phyloP scores from a whole-genome alignment of 1,284 basidiomycete genomes.

The Cystobasidium sp. region DNA sequence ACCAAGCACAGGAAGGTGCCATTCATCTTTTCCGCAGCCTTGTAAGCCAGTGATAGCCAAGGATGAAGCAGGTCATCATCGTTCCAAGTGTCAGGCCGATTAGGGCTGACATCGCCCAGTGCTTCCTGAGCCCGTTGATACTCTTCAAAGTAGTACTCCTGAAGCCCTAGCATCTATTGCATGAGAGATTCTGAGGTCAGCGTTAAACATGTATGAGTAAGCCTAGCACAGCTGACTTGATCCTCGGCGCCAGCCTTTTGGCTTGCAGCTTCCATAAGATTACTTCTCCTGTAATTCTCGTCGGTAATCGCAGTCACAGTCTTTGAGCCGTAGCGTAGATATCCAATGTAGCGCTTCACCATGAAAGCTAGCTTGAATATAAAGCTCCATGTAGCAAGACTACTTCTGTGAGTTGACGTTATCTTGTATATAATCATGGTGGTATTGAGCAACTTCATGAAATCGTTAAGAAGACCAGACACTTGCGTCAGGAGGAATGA shows the following conservation, averaged over 20 bases:
- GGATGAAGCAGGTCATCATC: background rate
- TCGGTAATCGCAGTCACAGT: conserved; percentile 13
- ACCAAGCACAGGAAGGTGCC: conserved; percentile 3
- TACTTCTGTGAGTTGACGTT: background rate
- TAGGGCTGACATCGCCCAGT: conserved; percentile 3
- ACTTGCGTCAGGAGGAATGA: background rate
- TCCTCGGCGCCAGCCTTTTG: background rate
- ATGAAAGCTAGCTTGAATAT: background rate
- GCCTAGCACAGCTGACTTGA: background rate
- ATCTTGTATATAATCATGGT: too few species aligned
- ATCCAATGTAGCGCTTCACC: background rate
- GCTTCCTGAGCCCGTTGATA: conserved; percentile 2
- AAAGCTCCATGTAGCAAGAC: background rate
- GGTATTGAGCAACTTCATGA: too few species aligned
- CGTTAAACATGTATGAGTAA: background rate
- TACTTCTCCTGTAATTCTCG: conserved; percentile 13
- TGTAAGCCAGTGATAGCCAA: background rate
- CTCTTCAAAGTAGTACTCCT: conserved; percentile 4
- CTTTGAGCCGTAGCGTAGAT: background rate
- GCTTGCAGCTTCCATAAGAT: background rate
- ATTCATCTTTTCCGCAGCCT: background rate
- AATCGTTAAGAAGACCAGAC: background rate
- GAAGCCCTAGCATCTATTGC: conserved; percentile 11
- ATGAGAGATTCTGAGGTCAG: background rate
- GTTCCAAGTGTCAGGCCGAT: background rate